phyloP scores from a whole-genome alignment of 1,139 yeast genomes.

The Geotrichum citri-aurantii region DNA sequence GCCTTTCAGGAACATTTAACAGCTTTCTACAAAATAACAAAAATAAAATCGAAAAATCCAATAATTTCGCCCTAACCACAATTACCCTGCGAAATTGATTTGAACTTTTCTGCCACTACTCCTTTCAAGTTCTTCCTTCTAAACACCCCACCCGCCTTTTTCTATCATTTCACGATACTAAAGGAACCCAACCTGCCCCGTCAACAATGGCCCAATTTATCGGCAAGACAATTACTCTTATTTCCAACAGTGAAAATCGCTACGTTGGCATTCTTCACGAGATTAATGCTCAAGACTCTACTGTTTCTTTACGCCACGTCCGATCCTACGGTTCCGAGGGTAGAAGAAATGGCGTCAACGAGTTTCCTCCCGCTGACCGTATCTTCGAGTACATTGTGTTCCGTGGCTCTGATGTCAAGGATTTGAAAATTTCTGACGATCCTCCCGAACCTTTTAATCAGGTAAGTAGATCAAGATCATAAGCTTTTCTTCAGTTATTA shows the following conservation, averaged over 20 bases:
- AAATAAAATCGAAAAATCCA: no score
- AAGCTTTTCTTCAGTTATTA: neutral
- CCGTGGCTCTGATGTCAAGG: constrained; percentile 90
- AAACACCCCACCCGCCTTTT: neutral
- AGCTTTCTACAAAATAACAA: no score
- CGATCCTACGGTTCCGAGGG: constrained; percentile 93
- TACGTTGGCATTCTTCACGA: constrained; percentile 84
- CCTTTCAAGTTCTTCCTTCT: neutral
- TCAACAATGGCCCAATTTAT: constrained; percentile 70
- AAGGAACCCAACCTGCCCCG: neutral
- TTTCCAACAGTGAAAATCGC: constrained; percentile 80
- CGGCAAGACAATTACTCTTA: constrained; percentile 86
- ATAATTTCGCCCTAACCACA: neutral
- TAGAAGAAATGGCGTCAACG: constrained; percentile 64
- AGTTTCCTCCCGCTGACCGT: constrained; percentile 68
- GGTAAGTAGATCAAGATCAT: constrained; percentile 25
- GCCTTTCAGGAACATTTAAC: no score
- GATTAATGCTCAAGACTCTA: constrained; percentile 86
- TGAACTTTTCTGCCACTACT: neutral
- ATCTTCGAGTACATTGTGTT: constrained; percentile 78
- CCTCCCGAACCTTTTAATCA: constrained; percentile 39
- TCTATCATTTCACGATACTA: neutral
- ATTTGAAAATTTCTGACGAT: constrained; percentile 72
- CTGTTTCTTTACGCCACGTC: constrained; percentile 79
- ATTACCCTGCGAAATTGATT: neutral